Conservation (phyloP, 108 stramenopile species). For the Ochromonas danica region DNA sequence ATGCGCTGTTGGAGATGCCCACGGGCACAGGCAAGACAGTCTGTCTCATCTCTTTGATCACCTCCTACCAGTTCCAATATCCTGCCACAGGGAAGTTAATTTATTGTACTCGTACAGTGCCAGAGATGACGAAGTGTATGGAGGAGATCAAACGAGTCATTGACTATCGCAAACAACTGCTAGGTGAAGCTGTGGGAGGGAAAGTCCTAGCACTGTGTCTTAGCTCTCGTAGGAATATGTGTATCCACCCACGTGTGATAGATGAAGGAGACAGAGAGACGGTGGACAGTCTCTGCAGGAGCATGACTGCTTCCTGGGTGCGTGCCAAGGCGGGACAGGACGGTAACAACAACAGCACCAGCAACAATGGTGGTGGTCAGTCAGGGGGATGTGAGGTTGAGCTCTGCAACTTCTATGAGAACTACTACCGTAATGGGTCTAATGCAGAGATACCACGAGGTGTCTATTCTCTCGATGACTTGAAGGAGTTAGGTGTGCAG, state of each 20-base stretch:
- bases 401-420: constrained; percentile 88
- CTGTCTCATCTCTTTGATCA: constrained; percentile 90
- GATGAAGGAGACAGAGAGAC: constrained; percentile 89
- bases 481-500: constrained; percentile 80
- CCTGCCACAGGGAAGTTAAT: constrained; percentile 89
- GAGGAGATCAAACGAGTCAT: constrained; percentile 92
- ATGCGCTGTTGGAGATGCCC: constrained; percentile 97
- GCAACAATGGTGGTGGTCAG: constrained; percentile 43
- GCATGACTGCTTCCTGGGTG: constrained; percentile 97
- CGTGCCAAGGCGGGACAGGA: neutral
- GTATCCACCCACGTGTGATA: constrained; percentile 90
- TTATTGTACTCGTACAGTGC: constrained; percentile 99
- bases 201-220: constrained; percentile 86
- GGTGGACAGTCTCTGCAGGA: constrained; percentile 92
- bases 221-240: constrained; percentile 95
- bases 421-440: constrained; percentile 51
- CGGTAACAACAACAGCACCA: neutral
- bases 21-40: constrained; percentile 83
- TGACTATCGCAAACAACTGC: constrained; percentile 72
- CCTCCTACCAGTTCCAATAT: constrained; percentile 88
- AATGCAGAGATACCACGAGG: constrained; percentile 60
- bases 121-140: constrained; percentile 98
- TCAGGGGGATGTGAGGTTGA: constrained; percentile 60
- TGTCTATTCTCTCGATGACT: constrained; percentile 87
- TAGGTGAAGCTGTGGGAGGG: constrained; percentile 64